phyloP scores from a whole-genome alignment of 2,329 filamentous ascomycete genomes.

The Trichophyton verrucosum region DNA sequence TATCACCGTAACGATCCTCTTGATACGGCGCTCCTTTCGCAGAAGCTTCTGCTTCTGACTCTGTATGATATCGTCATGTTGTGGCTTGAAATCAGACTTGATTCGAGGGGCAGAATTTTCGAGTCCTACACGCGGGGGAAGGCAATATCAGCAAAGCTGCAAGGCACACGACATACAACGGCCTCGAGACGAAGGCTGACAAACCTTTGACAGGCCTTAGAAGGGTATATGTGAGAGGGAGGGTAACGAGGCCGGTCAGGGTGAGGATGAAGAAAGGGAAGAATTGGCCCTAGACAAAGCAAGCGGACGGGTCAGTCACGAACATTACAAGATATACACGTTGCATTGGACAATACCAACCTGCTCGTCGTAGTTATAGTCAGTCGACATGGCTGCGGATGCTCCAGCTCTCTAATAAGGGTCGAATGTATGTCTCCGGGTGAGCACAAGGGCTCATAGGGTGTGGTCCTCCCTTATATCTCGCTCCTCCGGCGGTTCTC shows the following conservation, averaged over 20 bases:
- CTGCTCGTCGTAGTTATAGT: slow-evolving; percentile 98
- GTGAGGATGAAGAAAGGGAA: slow-evolving; percentile 98
- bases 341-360: slow-evolving; percentile 30
- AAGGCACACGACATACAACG: background rate
- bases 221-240: slow-evolving; percentile 81
- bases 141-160: background rate
- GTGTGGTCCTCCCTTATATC: background rate
- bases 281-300: slow-evolving; percentile 59
- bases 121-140: slow-evolving; percentile 42
- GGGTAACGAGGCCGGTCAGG: slow-evolving; percentile 70
- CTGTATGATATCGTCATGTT: slow-evolving; percentile 73
- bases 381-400: slow-evolving; percentile 50
- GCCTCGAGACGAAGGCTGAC: slow-evolving; percentile 9
- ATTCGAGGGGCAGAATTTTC: slow-evolving; percentile 73
- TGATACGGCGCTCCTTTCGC: slow-evolving; percentile 77
- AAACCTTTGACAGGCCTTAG: slow-evolving; percentile 61
- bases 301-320: background rate
- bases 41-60: slow-evolving; percentile 73
- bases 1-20: slow-evolving; percentile 64
- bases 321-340: background rate
- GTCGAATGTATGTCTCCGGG: background rate
- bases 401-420: background rate
- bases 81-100: slow-evolving; percentile 64
- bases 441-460: slow-evolving; percentile 1
- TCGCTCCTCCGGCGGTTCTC: background rate